Evolutionary conservation across 345 rosid species (phyloP), one percentile per base, ranked within the genome.

Genomic region (Noccaea caerulescens): DNA sequence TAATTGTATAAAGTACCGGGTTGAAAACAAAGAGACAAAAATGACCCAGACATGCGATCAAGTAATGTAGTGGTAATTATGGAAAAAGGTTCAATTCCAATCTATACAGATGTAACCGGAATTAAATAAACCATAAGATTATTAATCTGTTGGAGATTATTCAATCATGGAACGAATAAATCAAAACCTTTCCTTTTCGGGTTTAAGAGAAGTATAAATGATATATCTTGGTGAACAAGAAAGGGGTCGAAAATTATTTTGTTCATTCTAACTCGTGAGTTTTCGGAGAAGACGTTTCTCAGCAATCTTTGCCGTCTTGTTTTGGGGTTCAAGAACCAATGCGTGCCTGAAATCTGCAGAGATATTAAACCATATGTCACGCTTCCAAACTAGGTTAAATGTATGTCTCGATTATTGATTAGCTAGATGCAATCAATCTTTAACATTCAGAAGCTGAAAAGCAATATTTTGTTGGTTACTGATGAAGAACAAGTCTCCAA

Each of bases 321-420:
- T 93, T 16, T 88, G 92, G 0, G 98, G 98, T 72, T 91, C 98
- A 30, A 91, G 94, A 72, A 91, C 97, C 58, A 80, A 84, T 5
- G 97, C 97, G 57, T 86, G 86, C 78, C 75, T 84, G 86, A 91
- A 93, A 87, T 93, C 98, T 93, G 87, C 77, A 37, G 51, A 18
- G 9, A 66, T 43, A 3, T 33, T 34, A 4, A 72, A 51, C 14
- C 44, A 34, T 5, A 9, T 30, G 44, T 70, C 47, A 62, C 16
- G 43, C 54, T 49, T 3, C 57, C 37, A 47, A 47, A 34, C 66
- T 14, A 27, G 4, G 1, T 27, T 8, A 34, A 4, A 56, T 36
- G 43, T 13, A 56, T 36, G 43, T 13, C 7, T 34, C 43, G 8
- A 8, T 14, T 1, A 55, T 14, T 55, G 6, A 18, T n/a, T 30